A percentile compares a stretch with the other conserved stretches of the same genome.
Evolutionary conservation across 2,329 filamentous ascomycete species (phyloP).

Genomic region (Pezicula carpinea): DNA sequence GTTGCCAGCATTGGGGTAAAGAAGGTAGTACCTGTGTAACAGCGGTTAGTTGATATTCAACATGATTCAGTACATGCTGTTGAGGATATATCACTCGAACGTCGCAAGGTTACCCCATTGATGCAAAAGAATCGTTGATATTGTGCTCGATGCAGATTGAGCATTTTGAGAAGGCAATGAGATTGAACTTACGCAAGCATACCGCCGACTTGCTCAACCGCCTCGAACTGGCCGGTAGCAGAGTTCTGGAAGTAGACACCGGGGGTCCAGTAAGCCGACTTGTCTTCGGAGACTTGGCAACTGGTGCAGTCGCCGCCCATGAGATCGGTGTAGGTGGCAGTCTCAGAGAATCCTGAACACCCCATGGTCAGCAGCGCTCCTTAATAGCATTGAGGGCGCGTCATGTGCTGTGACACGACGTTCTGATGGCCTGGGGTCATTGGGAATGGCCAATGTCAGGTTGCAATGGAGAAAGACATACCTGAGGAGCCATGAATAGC

Average conservation of each 20-base stretch:
- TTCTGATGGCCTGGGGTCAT: not conserved
- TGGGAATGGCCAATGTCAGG: not conserved
- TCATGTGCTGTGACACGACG: not conserved
- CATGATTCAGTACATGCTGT: conserved; percentile 34
- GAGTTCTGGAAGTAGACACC: conserved; percentile 43
- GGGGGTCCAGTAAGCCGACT: conserved; percentile 67
- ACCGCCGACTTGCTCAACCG: conserved; percentile 72
- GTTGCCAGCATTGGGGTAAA: conserved; percentile 53
- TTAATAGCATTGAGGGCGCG: not conserved
- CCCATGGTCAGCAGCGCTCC: conserved; percentile 11
- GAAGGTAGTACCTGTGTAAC: conserved; percentile 71
- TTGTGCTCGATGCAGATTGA: not conserved
- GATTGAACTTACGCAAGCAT: conserved; percentile 70
- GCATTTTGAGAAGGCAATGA: not conserved
- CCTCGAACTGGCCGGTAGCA: conserved; percentile 40
- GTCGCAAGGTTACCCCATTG: too few relatives aligned
- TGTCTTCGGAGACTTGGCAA: conserved; percentile 56
- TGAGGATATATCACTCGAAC: too few relatives aligned
- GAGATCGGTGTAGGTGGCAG: conserved; percentile 54
- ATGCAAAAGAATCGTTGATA: too few relatives aligned
- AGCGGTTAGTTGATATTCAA: conserved; percentile 12
- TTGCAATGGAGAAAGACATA: conserved; percentile 39
- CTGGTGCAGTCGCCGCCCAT: conserved; percentile 58
- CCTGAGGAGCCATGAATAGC: conserved; percentile 70
- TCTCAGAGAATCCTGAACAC: conserved; percentile 56